These are phyloP conservation scores for Tetrahymena elliotti DNA, from an alignment of 73 alveolate species.

Conservation along the genomic window DNA sequence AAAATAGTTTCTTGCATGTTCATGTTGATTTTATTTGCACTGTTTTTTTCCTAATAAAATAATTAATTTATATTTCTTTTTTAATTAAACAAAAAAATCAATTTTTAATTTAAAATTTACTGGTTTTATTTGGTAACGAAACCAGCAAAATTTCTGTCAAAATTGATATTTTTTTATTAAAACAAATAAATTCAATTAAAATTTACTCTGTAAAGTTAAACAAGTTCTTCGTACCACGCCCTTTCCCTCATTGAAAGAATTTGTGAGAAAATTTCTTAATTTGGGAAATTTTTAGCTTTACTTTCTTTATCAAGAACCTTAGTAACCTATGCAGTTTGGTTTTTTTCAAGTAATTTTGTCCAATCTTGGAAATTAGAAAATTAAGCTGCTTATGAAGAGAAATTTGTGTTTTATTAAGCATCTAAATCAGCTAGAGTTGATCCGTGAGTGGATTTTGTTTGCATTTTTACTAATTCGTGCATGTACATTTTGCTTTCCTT, in stretches of 20 bases:
- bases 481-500: background rate
- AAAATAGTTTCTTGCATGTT: background rate
- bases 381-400: background rate
- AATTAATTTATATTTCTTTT: too few species aligned
- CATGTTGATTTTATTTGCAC: background rate
- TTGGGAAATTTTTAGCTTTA: background rate
- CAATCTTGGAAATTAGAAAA: background rate
- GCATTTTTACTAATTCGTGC: background rate
- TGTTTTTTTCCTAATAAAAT: background rate
- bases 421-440: background rate
- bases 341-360: background rate
- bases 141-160: background rate
- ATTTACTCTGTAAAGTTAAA: background rate
- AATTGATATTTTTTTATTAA: too few species aligned
- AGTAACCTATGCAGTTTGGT: background rate
- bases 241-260: background rate
- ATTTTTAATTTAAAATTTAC: background rate
- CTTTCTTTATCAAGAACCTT: background rate
- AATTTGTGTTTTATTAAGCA: background rate
- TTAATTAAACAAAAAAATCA: too few species aligned
- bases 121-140: background rate
- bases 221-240: background rate
- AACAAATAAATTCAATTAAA: too few species aligned
- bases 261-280: background rate
- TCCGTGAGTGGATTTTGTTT: background rate